phyloP scores from a whole-genome alignment of 768 basidiomycete species.

The Suillus fuscotomentosus region DNA sequence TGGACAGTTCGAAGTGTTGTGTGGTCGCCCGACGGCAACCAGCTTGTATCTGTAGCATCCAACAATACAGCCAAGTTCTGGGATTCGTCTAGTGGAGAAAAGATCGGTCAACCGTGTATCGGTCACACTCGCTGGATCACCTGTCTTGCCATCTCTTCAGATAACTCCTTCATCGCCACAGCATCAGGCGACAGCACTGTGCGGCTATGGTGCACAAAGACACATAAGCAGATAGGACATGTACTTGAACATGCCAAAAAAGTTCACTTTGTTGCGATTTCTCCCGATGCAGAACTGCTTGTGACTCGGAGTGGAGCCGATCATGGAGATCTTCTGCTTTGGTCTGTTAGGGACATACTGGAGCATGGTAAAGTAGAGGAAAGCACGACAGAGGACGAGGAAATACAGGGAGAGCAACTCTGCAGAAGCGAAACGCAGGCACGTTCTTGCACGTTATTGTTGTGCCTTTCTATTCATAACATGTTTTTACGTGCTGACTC shows the following conservation, averaged over 20 bases:
- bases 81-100: constrained; percentile 2
- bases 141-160: not conserved
- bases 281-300: not conserved
- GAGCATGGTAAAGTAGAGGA: not conserved
- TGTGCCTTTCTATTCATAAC: not conserved
- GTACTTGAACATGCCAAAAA: not conserved
- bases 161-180: not conserved
- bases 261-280: not conserved
- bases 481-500: not conserved
- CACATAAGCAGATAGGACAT: not conserved
- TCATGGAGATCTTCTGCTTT: not conserved
- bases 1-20: constrained; percentile 1
- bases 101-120: not conserved
- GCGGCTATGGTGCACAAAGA: not conserved
- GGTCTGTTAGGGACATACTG: not conserved
- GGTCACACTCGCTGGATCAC: not conserved
- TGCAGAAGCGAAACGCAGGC: not conserved
- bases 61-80: not conserved
- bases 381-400: not conserved
- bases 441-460: not conserved
- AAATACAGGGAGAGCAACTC: not conserved
- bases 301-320: not conserved
- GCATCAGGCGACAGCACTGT: not conserved
- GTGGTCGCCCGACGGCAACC: constrained; percentile 2
- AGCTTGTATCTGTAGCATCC: not conserved